phyloP scores from a whole-genome alignment of 306 rosid genomes.

The Astragalus glycyphyllos region DNA sequence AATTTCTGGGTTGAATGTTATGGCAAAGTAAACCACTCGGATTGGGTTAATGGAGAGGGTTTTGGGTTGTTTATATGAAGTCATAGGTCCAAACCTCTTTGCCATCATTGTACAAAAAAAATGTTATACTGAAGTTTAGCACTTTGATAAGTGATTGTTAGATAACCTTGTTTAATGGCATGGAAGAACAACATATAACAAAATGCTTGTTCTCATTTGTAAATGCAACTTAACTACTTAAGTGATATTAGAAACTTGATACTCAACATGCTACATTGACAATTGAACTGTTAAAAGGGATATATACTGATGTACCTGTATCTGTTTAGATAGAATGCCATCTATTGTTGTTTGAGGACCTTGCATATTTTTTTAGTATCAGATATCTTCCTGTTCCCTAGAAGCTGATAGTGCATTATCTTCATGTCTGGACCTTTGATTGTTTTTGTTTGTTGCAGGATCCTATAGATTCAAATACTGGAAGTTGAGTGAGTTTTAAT shows the following conservation, averaged over 20 bases:
- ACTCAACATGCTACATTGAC: no score
- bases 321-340: conserved; percentile 8
- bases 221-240: no score
- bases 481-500: no score
- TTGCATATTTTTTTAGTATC: background rate
- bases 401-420: conserved; percentile 24
- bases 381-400: background rate
- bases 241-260: no score
- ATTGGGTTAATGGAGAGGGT: background rate
- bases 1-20: background rate
- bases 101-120: background rate
- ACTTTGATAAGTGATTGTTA: background rate
- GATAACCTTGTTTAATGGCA: conserved; percentile 3
- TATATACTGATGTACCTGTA: background rate
- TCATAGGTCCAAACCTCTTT: background rate
- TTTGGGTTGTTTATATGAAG: conserved; percentile 4
- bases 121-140: background rate
- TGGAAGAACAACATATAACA: background rate
- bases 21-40: background rate
- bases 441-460: no score
- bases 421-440: no score
- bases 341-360: conserved; percentile 21
- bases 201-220: no score
- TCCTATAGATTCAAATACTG: no score
- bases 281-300: no score